Conservation (phyloP, 2,329 filamentous ascomycete species). For the Sarocladiaceae sp. region DNA sequence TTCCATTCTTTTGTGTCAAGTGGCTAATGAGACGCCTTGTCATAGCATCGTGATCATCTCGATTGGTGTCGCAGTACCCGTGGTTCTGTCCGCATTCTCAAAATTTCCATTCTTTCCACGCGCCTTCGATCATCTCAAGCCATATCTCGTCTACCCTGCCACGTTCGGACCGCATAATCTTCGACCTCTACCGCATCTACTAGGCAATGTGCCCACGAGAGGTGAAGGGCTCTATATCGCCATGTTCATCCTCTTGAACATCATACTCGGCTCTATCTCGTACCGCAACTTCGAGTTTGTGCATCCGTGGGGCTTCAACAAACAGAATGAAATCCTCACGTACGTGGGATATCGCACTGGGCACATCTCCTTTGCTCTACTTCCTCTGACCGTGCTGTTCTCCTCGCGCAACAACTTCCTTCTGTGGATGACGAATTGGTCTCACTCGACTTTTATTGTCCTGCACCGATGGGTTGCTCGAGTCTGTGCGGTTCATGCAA, state of each 20-base stretch:
- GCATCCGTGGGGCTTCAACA: conserved; percentile 64
- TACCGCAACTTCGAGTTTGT: conserved; percentile 28
- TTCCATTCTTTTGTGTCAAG: neutral
- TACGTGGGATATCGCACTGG: conserved; percentile 37
- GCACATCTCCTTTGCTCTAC: conserved; percentile 32
- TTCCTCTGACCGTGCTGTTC: conserved; percentile 40
- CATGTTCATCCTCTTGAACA: conserved; percentile 33
- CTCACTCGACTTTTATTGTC: conserved; percentile 38
- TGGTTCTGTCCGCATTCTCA: neutral
- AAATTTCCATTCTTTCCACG: neutral
- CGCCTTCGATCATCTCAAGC: conserved; percentile 14
- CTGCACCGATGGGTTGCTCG: conserved; percentile 44
- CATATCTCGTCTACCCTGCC: conserved; percentile 5
- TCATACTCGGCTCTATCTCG: conserved; percentile 25
- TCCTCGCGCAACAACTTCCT: conserved; percentile 43
- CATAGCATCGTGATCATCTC: conserved; percentile 9
- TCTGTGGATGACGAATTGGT: conserved; percentile 43
- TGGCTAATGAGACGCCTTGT: neutral
- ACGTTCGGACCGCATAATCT: neutral
- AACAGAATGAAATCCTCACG: conserved; percentile 24
- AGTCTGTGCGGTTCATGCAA: conserved; percentile 38
- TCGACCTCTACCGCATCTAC: conserved; percentile 2
- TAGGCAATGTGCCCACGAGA: conserved; percentile 31
- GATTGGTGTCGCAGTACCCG: neutral
- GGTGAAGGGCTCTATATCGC: conserved; percentile 41